Conservation (phyloP, 2,329 filamentous ascomycete species). For the Stachybotrys chlorohalonatus region DNA sequence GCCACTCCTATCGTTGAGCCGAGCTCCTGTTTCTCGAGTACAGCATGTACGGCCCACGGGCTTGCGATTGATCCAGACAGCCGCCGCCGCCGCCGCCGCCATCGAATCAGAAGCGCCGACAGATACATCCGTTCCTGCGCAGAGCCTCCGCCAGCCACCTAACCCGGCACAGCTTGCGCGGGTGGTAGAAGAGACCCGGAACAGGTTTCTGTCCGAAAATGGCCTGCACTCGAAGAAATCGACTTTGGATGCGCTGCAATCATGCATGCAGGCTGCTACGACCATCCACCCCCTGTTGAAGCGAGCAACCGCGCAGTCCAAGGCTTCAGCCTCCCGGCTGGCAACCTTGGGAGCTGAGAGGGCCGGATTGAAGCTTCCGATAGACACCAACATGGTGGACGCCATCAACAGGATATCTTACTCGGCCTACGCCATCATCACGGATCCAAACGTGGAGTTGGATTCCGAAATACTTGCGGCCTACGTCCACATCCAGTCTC, state of each 20-base stretch:
- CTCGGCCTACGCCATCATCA: constrained; percentile 60
- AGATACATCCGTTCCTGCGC: constrained; percentile 2
- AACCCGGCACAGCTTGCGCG: constrained; percentile 30
- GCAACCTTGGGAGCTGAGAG: constrained; percentile 33
- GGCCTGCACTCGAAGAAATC: constrained; percentile 35
- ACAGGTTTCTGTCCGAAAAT: constrained; percentile 32
- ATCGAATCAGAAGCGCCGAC: constrained; percentile 4
- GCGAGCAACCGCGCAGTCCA: constrained; percentile 27
- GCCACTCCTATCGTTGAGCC: background rate
- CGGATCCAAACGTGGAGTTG: constrained; percentile 71
- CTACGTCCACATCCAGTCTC: constrained; percentile 70
- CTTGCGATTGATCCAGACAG: constrained; percentile 4
- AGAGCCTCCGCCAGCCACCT: constrained; percentile 15
- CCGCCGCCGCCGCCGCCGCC: constrained; percentile 11
- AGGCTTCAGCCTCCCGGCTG: constrained; percentile 44
- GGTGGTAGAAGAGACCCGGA: constrained; percentile 31
- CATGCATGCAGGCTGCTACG: constrained; percentile 35
- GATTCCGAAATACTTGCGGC: constrained; percentile 59
- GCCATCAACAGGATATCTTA: constrained; percentile 45
- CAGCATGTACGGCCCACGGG: background rate
- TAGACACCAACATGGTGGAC: constrained; percentile 28
- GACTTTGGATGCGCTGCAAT: constrained; percentile 33
- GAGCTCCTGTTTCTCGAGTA: background rate
- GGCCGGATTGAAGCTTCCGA: constrained; percentile 18
- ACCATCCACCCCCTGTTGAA: constrained; percentile 30